A percentile compares a stretch with the other conserved stretches of the same genome.
Evolutionary conservation across 352 stramenopile species (phyloP).

Genomic region (Globisporangium carolinianum): DNA sequence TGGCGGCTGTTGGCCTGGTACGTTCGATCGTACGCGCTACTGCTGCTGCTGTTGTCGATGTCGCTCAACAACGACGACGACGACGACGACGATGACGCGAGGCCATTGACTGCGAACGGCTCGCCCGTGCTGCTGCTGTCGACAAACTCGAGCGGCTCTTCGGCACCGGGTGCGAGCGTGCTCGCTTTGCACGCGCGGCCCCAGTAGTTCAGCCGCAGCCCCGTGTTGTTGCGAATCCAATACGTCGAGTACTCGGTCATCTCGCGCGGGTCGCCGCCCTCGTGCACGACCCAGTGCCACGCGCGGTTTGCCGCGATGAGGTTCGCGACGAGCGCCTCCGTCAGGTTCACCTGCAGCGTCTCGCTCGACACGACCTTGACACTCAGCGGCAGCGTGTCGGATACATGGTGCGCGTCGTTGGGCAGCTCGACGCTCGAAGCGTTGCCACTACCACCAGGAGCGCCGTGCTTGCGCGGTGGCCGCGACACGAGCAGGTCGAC

Average conservation of each 20-base stretch:
- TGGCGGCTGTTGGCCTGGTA: slow-evolving; percentile 30
- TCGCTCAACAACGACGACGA: too few species aligned
- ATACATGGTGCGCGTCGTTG: slow-evolving; percentile 11
- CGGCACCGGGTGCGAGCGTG: slow-evolving; percentile 37
- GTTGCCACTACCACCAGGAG: not conserved
- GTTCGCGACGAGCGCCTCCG: slow-evolving; percentile 75
- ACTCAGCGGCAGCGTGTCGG: slow-evolving; percentile 25
- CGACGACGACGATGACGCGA: too few species aligned
- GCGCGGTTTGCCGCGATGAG: slow-evolving; percentile 66
- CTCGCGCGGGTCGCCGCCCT: slow-evolving; percentile 55
- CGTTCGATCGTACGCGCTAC: slow-evolving; percentile 11
- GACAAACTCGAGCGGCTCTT: slow-evolving; percentile 63
- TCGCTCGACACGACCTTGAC: slow-evolving; percentile 55
- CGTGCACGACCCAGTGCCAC: slow-evolving; percentile 74
- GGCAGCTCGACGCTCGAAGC: not conserved
- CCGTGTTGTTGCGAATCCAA: slow-evolving; percentile 84
- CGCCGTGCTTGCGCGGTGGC: slow-evolving; percentile 1
- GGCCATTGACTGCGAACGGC: not conserved
- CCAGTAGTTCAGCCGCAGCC: slow-evolving; percentile 74
- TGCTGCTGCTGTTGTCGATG: slow-evolving; percentile 5
- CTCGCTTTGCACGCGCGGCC: slow-evolving; percentile 46
- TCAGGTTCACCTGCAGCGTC: slow-evolving; percentile 73
- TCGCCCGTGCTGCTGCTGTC: slow-evolving; percentile 9
- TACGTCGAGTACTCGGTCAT: slow-evolving; percentile 82
- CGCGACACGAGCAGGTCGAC: slow-evolving; percentile 36